Conservation (phyloP, 768 basidiomycete genomes). For the Floccularia luteovirens region DNA sequence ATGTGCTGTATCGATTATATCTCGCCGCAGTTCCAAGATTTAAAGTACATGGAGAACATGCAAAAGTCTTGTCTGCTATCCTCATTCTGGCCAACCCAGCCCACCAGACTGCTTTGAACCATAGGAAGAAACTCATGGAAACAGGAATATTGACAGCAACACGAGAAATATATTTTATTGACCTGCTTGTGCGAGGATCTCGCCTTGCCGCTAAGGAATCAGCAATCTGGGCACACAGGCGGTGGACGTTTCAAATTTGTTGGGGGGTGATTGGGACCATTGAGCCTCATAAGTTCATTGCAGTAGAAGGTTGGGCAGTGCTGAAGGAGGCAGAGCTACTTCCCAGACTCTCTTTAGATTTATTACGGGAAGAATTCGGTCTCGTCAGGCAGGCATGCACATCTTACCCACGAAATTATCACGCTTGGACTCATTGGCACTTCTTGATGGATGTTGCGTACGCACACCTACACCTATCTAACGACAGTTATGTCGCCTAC, state of each 20-base stretch:
- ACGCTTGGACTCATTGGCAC: constrained; percentile 62
- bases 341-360: constrained; percentile 26
- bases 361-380: constrained; percentile 38
- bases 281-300: not conserved
- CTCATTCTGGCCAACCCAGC: constrained; percentile 63
- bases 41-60: constrained; percentile 9
- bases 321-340: constrained; percentile 16
- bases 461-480: constrained; percentile 10
- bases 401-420: constrained; percentile 65
- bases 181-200: constrained; percentile 39
- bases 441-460: constrained; percentile 32
- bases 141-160: constrained; percentile 23
- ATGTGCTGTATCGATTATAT: constrained; percentile 46
- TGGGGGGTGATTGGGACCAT: constrained; percentile 12
- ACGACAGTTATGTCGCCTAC: constrained; percentile 12
- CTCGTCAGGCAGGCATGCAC: constrained; percentile 45
- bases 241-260: constrained; percentile 46
- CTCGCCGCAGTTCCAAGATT: constrained; percentile 26
- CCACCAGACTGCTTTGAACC: constrained; percentile 61
- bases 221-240: constrained; percentile 63
- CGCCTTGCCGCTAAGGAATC: constrained; percentile 57
- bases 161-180: constrained; percentile 41
- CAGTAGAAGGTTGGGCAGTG: constrained; percentile 13
- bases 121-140: constrained; percentile 46
- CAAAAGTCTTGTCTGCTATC: constrained; percentile 31